These are phyloP conservation scores for Neofusicoccum cordaticola DNA, from an alignment of 2,329 filamentous ascomycete species.

Conservation along the genomic window DNA sequence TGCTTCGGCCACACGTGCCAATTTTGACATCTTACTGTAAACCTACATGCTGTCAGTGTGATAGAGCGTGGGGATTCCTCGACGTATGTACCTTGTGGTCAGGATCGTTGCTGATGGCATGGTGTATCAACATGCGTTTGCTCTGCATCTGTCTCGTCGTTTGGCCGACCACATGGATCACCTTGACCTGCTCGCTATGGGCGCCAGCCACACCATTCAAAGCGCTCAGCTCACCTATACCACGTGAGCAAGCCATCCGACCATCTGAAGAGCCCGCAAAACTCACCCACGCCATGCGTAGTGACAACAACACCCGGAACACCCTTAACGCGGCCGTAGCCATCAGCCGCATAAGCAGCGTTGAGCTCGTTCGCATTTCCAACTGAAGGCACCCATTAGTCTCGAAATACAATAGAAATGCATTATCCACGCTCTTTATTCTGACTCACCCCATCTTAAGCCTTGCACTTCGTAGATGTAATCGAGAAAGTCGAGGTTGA, in stretches of 20 bases:
- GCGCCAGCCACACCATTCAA: conserved; percentile 46
- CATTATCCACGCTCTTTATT: not conserved
- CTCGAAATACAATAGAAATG: not conserved
- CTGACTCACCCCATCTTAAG: conserved; percentile 33
- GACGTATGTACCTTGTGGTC: conserved; percentile 32
- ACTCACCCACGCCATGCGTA: conserved; percentile 57
- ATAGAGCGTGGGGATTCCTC: too few relatives aligned
- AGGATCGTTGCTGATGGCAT: conserved; percentile 40
- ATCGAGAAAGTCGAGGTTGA: conserved; percentile 47
- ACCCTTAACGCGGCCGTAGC: conserved; percentile 56
- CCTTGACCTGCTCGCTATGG: conserved; percentile 43
- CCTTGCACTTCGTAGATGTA: conserved; percentile 40
- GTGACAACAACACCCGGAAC: conserved; percentile 48
- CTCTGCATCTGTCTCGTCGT: conserved; percentile 42
- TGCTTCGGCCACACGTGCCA: conserved; percentile 39
- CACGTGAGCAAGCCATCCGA: not conserved
- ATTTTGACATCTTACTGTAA: conserved; percentile 41
- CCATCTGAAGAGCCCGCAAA: not conserved
- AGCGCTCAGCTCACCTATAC: conserved; percentile 40
- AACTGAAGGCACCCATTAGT: conserved; percentile 26
- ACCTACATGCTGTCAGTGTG: conserved; percentile 22
- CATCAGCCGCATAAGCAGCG: conserved; percentile 57
- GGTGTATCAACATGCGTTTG: conserved; percentile 46
- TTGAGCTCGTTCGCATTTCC: conserved; percentile 60
- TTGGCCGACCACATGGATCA: conserved; percentile 48